Conservation (phyloP, 139 green algal genomes). For the Coelastrella sp. region DNA sequence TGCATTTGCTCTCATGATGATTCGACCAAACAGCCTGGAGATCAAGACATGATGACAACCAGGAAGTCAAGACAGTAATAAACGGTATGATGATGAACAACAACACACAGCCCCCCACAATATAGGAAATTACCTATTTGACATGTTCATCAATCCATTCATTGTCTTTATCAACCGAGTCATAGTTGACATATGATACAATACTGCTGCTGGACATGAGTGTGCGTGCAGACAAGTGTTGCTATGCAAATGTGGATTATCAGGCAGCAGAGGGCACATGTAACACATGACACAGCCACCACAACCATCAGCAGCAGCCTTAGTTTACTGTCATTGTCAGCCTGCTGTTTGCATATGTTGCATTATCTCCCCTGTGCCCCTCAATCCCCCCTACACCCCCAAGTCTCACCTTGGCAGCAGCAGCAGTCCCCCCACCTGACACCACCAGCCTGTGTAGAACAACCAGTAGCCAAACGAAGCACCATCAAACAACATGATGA, state of each 20-base stretch:
- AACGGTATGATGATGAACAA: too few species aligned
- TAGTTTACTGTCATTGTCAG: too few species aligned
- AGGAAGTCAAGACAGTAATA: too few species aligned
- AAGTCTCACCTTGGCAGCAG: conserved; percentile 31
- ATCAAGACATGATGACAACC: neutral
- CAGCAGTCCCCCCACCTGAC: conserved; percentile 18
- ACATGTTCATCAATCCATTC: neutral
- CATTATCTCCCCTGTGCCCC: too few species aligned
- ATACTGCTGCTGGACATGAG: neutral
- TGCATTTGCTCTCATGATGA: neutral
- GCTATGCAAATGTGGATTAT: neutral
- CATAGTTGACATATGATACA: neutral
- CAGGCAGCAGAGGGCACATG: too few species aligned
- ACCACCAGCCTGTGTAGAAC: neutral
- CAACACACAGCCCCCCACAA: too few species aligned
- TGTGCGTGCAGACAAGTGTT: neutral
- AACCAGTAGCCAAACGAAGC: neutral
- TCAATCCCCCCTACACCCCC: neutral
- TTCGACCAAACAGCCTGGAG: conserved; percentile 4
- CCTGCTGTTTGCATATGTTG: too few species aligned
- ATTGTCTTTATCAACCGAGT: neutral
- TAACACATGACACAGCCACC: too few species aligned
- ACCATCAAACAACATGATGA: conserved; percentile 26
- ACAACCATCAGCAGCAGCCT: conserved; percentile 38
- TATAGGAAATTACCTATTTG: neutral